These are phyloP conservation scores for Taxawa tesnikishii DNA, from an alignment of 2,329 filamentous ascomycete genomes.

Conservation along the genomic window DNA sequence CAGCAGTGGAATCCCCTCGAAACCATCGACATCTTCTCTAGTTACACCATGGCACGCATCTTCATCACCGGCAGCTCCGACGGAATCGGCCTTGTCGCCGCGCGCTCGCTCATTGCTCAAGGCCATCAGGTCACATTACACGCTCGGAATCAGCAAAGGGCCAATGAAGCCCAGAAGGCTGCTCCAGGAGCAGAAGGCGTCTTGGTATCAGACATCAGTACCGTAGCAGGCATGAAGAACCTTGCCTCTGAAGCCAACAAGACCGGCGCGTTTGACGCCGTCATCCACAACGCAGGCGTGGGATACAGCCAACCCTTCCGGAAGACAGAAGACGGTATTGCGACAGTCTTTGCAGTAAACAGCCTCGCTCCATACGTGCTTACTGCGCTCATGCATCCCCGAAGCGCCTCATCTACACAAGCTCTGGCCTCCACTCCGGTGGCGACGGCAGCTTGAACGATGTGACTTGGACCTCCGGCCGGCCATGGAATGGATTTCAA, in stretches of 20 bases:
- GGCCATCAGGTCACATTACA: conserved; percentile 46
- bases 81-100: conserved; percentile 41
- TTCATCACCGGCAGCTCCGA: conserved; percentile 47
- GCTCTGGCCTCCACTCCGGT: conserved; percentile 36
- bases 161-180: conserved; percentile 33
- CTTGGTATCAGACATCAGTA: conserved; percentile 41
- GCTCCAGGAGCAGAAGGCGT: conserved; percentile 39
- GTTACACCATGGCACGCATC: conserved; percentile 33
- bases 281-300: conserved; percentile 48
- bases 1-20: too few relatives aligned
- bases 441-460: conserved; percentile 32
- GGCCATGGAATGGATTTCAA: conserved; percentile 19
- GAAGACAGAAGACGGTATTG: conserved; percentile 35
- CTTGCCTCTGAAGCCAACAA: conserved; percentile 40
- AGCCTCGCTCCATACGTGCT: conserved; percentile 46
- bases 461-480: conserved; percentile 25
- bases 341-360: conserved; percentile 43
- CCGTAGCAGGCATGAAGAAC: conserved; percentile 35
- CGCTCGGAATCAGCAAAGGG: conserved; percentile 43
- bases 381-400: conserved; percentile 38
- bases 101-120: conserved; percentile 34
- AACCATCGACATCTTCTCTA: too few relatives aligned
- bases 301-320: conserved; percentile 29
- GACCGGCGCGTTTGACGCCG: conserved; percentile 38
- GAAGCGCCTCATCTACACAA: conserved; percentile 40